These are phyloP conservation scores for Hymenoscyphus infarciens DNA, from an alignment of 2,329 filamentous ascomycete genomes.

Conservation along the genomic window DNA sequence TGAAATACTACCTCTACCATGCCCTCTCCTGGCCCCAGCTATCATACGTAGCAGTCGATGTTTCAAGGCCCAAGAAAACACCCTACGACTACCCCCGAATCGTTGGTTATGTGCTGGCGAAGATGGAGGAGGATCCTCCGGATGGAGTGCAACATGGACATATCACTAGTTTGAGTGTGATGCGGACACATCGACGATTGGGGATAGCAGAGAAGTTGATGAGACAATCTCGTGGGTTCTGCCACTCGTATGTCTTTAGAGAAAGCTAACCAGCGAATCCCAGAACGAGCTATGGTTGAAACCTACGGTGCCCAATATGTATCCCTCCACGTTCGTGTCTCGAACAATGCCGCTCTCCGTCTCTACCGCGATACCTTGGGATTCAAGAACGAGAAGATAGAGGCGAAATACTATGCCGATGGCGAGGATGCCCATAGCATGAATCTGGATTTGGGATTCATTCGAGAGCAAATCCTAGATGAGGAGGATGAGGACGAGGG, in stretches of 20 bases:
- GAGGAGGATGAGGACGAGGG: slow-evolving; percentile 56
- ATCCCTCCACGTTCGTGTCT: slow-evolving; percentile 90
- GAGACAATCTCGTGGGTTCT: slow-evolving; percentile 80
- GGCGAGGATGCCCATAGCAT: slow-evolving; percentile 95
- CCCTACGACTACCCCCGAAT: slow-evolving; percentile 93
- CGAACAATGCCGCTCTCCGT: slow-evolving; percentile 85
- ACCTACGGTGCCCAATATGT: slow-evolving; percentile 90
- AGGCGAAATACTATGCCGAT: slow-evolving; percentile 92
- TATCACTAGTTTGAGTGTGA: slow-evolving; percentile 92
- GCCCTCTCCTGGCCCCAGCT: slow-evolving; percentile 97
- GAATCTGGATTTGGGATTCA: slow-evolving; percentile 71
- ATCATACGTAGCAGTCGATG: slow-evolving; percentile 92
- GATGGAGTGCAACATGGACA: slow-evolving; percentile 93
- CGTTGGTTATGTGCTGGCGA: slow-evolving; percentile 97
- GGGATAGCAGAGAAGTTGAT: slow-evolving; percentile 97
- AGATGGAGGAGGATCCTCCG: slow-evolving; percentile 97
- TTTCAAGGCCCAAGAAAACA: slow-evolving; percentile 71
- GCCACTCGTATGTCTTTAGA: neutral
- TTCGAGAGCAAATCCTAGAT: slow-evolving; percentile 51
- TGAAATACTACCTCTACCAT: slow-evolving; percentile 99
- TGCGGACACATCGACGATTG: slow-evolving; percentile 87
- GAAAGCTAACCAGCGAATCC: neutral
- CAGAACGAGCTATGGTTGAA: slow-evolving; percentile 95
- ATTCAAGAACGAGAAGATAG: slow-evolving; percentile 82
- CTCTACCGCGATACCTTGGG: slow-evolving; percentile 90